Conservation (phyloP, 768 basidiomycete genomes). For the Boletus reticulatus region DNA sequence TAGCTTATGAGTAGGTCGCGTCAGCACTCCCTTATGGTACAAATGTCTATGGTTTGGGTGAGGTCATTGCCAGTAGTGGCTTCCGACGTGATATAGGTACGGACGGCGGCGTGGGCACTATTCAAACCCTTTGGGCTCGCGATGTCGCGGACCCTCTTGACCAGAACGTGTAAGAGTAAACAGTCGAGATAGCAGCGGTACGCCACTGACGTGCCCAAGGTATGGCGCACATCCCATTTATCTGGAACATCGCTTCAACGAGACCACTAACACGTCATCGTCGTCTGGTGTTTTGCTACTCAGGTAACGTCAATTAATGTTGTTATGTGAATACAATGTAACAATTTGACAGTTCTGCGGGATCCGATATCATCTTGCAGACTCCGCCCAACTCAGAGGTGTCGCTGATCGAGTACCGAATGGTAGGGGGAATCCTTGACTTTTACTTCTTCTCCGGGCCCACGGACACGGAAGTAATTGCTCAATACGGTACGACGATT, state of each 20-base stretch:
- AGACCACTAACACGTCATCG: constrained; percentile 45
- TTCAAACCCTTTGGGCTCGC: constrained; percentile 74
- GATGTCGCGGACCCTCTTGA: constrained; percentile 63
- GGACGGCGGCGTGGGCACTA: constrained; percentile 48
- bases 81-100: constrained; percentile 60
- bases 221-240: constrained; percentile 74
- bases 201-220: constrained; percentile 29
- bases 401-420: constrained; percentile 69
- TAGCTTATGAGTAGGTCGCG: constrained; percentile 43
- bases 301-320: constrained; percentile 38
- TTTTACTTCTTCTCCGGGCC: constrained; percentile 75
- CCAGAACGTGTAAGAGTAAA: constrained; percentile 53
- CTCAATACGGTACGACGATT: constrained; percentile 67
- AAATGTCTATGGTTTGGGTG: constrained; percentile 79
- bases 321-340: neutral
- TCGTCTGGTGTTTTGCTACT: constrained; percentile 81
- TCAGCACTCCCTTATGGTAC: constrained; percentile 63
- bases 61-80: constrained; percentile 67
- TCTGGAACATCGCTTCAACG: constrained; percentile 68
- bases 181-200: neutral
- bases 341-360: constrained; percentile 48
- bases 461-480: constrained; percentile 50
- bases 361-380: constrained; percentile 66
- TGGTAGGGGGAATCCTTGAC: constrained; percentile 73
- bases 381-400: constrained; percentile 53